phyloP scores from a whole-genome alignment of 192 early-diverging fungal genomes.

The Entrophospora sp. region DNA sequence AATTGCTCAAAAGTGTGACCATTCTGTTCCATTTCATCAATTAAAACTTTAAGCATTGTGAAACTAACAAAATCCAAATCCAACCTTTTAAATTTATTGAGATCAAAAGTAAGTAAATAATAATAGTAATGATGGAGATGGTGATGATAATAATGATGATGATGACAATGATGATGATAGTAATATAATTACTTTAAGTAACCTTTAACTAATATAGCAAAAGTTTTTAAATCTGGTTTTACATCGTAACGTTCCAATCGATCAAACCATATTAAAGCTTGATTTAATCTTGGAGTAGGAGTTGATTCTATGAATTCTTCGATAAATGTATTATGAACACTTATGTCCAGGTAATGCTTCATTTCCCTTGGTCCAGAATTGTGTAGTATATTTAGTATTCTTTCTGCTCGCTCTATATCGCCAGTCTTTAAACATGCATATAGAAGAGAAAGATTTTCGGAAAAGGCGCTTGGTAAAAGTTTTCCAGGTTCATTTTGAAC shows the following conservation, averaged over 20 bases:
- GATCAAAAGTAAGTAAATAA: too few relatives aligned
- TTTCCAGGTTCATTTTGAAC: conserved; percentile 8
- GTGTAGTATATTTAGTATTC: conserved; percentile 56
- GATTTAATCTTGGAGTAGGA: conserved; percentile 36
- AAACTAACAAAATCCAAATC: background rate
- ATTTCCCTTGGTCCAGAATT: conserved; percentile 61
- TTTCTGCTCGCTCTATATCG: conserved; percentile 62
- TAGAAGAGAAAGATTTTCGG: conserved; percentile 69
- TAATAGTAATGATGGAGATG: too few relatives aligned
- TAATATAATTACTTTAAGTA: conserved; percentile 49
- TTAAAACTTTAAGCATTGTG: background rate
- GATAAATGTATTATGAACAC: conserved; percentile 79
- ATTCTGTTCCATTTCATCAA: background rate
- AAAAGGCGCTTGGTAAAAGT: conserved; percentile 28
- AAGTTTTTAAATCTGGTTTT: conserved; percentile 59
- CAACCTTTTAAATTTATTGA: too few relatives aligned
- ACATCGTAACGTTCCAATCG: conserved; percentile 43
- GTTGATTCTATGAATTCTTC: conserved; percentile 51
- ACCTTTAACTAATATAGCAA: conserved; percentile 66
- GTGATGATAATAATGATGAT: too few relatives aligned
- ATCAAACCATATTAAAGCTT: conserved; percentile 67
- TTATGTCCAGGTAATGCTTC: conserved; percentile 55
- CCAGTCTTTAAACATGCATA: conserved; percentile 72
- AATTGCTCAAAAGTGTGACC: conserved; percentile 1
- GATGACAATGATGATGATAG: too few relatives aligned